Evolutionary conservation across 163 green algal species (phyloP).

Genomic region (Scenedesmus sp.): DNA sequence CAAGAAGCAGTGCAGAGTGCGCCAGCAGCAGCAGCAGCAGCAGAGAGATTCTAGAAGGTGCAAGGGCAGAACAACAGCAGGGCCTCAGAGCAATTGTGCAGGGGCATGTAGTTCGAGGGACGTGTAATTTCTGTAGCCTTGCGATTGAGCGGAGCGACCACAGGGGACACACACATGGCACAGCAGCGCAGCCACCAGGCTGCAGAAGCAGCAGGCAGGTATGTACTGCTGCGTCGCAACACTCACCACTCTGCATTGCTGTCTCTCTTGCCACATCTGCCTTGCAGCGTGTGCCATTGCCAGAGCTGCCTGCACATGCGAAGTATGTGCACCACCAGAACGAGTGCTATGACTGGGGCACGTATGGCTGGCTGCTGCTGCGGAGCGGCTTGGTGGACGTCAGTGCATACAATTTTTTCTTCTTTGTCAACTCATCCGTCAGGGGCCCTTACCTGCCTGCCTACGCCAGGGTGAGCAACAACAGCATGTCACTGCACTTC

Average conservation of each 20-base stretch:
- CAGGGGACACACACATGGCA: too few relatives aligned
- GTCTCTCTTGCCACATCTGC: not conserved
- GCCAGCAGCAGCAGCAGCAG: not conserved
- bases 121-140: not conserved
- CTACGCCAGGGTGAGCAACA: constrained; percentile 55
- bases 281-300: constrained; percentile 34
- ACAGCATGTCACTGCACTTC: not conserved
- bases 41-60: not conserved
- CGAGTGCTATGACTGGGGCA: constrained; percentile 62
- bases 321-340: constrained; percentile 55
- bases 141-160: too few relatives aligned
- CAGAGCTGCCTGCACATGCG: constrained; percentile 51
- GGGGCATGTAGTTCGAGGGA: not conserved
- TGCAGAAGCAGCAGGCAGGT: not conserved
- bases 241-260: not conserved
- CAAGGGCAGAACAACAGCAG: not conserved
- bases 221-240: not conserved
- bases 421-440: constrained; percentile 65
- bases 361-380: constrained; percentile 48
- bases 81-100: not conserved
- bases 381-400: constrained; percentile 8
- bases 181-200: too few relatives aligned
- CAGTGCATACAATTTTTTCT: constrained; percentile 54
- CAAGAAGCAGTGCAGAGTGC: not conserved
- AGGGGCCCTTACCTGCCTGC: constrained; percentile 61